Evolutionary conservation across 176 grass and related monocot species (phyloP).

Genomic region (Phoenix dactylifera): DNA sequence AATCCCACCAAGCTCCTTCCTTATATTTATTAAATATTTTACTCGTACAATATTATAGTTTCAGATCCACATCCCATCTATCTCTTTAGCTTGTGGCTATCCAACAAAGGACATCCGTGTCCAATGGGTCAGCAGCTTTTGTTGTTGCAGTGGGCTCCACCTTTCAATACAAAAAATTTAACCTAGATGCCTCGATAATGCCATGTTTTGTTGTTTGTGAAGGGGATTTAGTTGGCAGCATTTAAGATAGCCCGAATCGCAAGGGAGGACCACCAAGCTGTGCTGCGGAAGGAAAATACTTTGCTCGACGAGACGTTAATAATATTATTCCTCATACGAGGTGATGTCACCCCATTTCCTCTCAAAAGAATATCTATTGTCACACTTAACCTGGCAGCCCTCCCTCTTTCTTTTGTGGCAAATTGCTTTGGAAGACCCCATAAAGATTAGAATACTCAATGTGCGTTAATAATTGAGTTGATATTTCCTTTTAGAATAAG

Average conservation of each 20-base stretch:
- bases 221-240: not conserved
- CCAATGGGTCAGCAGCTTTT: not conserved
- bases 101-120: not conserved
- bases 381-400: not conserved
- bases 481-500: slow-evolving; percentile 1
- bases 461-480: not conserved
- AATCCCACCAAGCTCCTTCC: too few relatives aligned
- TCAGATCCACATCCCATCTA: not conserved
- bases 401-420: not conserved
- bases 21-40: not conserved
- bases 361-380: not conserved
- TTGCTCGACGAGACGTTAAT: not conserved
- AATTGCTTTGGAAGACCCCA: not conserved
- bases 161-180: not conserved
- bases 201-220: not conserved
- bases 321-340: not conserved
- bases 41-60: not conserved
- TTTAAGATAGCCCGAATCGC: not conserved
- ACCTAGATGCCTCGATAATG: not conserved
- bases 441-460: not conserved
- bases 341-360: slow-evolving; percentile 3
- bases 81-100: not conserved
- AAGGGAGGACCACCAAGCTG: not conserved
- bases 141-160: not conserved
- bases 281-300: not conserved